phyloP scores from a whole-genome alignment of 2,329 filamentous ascomycete genomes.

The Penicillium aurantiogriseum region DNA sequence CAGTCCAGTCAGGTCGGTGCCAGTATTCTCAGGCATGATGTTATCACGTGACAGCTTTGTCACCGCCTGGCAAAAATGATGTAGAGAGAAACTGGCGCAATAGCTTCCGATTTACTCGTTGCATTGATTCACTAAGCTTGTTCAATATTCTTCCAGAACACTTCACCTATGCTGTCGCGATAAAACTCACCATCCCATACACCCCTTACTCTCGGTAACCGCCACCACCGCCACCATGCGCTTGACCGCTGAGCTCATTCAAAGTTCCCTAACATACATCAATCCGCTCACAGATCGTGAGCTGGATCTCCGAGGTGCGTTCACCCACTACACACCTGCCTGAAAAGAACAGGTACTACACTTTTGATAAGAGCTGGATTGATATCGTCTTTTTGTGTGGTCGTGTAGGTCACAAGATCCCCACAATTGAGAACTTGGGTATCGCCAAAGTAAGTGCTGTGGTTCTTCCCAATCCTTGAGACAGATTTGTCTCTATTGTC shows the following conservation, averaged over 20 bases:
- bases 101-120: conserved; percentile 12
- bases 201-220: not conserved
- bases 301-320: conserved; percentile 98
- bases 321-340: conserved; percentile 30
- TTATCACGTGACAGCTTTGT: not conserved
- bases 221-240: conserved; percentile 67
- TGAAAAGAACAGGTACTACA: conserved; percentile 88
- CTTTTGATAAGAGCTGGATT: conserved; percentile 71
- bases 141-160: not conserved
- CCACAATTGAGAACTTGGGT: conserved; percentile 95
- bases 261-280: conserved; percentile 93
- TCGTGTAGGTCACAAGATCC: conserved; percentile 91
- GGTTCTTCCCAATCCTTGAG: not conserved
- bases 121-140: conserved; percentile 7
- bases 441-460: conserved; percentile 73
- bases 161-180: conserved; percentile 17
- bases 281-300: conserved; percentile 98
- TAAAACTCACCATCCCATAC: conserved; percentile 5
- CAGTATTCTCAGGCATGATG: not conserved
- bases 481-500: not conserved
- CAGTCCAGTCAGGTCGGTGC: not conserved
- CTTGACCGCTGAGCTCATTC: conserved; percentile 92
- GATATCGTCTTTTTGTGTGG: conserved; percentile 64
- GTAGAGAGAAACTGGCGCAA: conserved; percentile 22
- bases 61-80: conserved; percentile 29